Base-by-base conservation (phyloP, 495 filamentous ascomycete species). In the Trichoderma asperelloides region DNA sequence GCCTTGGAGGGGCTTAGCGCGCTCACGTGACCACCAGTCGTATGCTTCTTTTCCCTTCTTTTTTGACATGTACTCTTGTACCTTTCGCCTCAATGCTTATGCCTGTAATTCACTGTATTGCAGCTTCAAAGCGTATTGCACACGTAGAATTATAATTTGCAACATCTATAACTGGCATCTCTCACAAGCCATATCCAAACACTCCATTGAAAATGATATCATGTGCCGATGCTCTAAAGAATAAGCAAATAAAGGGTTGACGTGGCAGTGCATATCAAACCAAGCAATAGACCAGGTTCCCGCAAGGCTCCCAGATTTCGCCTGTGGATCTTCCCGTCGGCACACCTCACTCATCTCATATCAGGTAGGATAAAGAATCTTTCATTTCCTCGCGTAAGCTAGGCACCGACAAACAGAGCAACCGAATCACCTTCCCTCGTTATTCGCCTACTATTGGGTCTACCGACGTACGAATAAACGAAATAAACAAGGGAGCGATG, bases 221-320 rank as follows among this genome's bases (percentile, higher is more conserved):
- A 18, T 45, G 18, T 16, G 1, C 12, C 4, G 18, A 45, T 45
- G 12, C 12, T 18, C 2, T 3, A 45, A 16, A 45, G 3, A 3
- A 45, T 16, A 3, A 12, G 15, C 1, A 13, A 45, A 45, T n/a
- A 45, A 45, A 51, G 47, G 21, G 47, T 11, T 21, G 21, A 51
- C 47, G 47, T 51, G 47, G 47, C 47, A 51, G 18, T 21, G 47
- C 47, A 51, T 16, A 8, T 21, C 21, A 18, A 15, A 15, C 41
- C 41, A 45, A 45, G 12, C 4, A 18, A 45, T 12, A 45, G 21
- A 21, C n/a, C 47, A 51, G 47, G 47, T 23, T 51, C 41, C 18
- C 41, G 47, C n/a, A 51, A 51, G 47, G 47, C 47, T 51, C 18
- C 47, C 47, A 51, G 47, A 51, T 51, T 51, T 51, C 47, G 47